Base-by-base conservation (phyloP, 208 protist genomes). In the Vickermania spadyakhi region DNA sequence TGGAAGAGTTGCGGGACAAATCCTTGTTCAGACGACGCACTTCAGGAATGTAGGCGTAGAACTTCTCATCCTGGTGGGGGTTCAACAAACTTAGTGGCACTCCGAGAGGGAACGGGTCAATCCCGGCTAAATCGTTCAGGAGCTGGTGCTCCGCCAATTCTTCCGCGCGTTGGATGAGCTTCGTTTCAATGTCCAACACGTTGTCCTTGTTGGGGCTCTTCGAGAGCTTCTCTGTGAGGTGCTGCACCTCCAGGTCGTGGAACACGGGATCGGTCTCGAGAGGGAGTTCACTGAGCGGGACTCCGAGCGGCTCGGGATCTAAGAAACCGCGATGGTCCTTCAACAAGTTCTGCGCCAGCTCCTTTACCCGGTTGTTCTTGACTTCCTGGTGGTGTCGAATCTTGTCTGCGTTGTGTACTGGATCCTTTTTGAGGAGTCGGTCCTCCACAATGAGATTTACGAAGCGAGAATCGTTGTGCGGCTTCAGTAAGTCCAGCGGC, bases 21-120 rank as follows among this genome's bases (percentile, higher is more conserved):
- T 93, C 80, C 58, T 86, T 77, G 31, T 68, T 75, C 2, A 91
- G 69, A 0, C 75, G 84, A 2, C 84, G 84, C 50, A 86, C 64
- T 63, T 82, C 78, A 0, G 79, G 72, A 30, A 89, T 68, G 49
- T 73, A 41, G 1, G 31, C 52, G n/a, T 64, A 68, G 60, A 89
- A 90, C 22, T 64, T 45, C 26, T 62, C 58, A 41, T 86, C 70
- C 27, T 73, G 21, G 58, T 93, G 82, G 1, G 74, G 81, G n/a
- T 79, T 56, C 49, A 93, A 74, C 27, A 90, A 58, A 13, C 56
- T 27, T 14, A 89, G 56, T n/a, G 86, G 86, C 31, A 93, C 86
- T n/a, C 83, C 80, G 0, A 75, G 59, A 14, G 81, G 86, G 1
- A 60, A 28, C 28, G 52, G 58, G n/a, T 80, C 73, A n/a, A 93